These are phyloP conservation scores for Solanum phureja DNA, from an alignment of 257 asterid species.

Conservation along the genomic window DNA sequence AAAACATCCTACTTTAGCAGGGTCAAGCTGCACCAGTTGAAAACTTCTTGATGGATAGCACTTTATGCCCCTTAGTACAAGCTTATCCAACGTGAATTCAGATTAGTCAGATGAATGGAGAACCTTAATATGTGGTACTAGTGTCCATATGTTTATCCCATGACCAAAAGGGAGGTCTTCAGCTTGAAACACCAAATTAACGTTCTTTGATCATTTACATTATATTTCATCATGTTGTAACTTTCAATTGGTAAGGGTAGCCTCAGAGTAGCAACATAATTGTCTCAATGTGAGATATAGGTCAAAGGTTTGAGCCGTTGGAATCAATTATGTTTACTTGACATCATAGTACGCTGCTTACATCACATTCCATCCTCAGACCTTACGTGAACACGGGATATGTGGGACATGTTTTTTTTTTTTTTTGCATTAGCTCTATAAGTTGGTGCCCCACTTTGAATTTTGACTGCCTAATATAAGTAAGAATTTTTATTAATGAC, in stretches of 20 bases:
- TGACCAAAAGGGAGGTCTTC: too few relatives aligned
- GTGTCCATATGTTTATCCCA: too few relatives aligned
- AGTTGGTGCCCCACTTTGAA: slow-evolving; percentile 1
- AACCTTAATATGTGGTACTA: too few relatives aligned
- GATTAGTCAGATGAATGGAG: not conserved
- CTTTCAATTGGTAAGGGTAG: too few relatives aligned
- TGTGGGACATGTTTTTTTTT: too few relatives aligned
- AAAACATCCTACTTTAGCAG: too few relatives aligned
- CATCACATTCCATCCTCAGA: not conserved
- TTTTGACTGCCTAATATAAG: not conserved
- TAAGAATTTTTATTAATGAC: not conserved
- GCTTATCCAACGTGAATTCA: not conserved
- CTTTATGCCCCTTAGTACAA: not conserved
- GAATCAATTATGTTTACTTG: not conserved
- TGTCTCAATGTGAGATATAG: not conserved
- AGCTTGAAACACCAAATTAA: too few relatives aligned
- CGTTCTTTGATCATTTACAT: not conserved
- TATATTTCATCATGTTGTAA: too few relatives aligned
- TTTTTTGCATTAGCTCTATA: not conserved
- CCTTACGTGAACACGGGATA: not conserved
- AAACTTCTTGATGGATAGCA: not conserved
- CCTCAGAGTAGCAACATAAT: not conserved
- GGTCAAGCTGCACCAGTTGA: not conserved
- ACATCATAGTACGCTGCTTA: too few relatives aligned
- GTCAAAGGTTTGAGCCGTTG: not conserved